These are phyloP conservation scores for Flaveria trinervia DNA, from an alignment of 129 eudicot genomes.

Conservation along the genomic window DNA sequence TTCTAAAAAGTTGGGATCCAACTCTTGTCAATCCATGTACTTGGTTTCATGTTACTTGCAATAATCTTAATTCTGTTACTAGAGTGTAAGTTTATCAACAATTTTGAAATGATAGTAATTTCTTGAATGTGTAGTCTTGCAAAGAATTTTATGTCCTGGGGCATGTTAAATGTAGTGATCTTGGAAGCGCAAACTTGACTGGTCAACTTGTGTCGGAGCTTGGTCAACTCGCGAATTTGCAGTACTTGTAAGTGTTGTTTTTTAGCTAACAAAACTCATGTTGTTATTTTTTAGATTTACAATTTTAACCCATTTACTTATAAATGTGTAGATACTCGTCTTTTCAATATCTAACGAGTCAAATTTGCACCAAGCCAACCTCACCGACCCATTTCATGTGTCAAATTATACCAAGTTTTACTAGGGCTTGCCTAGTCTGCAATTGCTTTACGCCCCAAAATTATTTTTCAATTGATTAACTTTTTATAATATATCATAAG, in stretches of 20 bases:
- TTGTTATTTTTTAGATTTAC: too few relatives aligned
- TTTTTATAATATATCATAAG: too few relatives aligned
- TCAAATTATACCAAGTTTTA: too few relatives aligned
- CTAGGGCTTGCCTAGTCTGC: too few relatives aligned
- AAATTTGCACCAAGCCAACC: too few relatives aligned
- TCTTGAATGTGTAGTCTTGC: not conserved
- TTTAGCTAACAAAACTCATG: not conserved
- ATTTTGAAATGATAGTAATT: not conserved
- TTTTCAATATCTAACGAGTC: too few relatives aligned
- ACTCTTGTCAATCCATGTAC: constrained; percentile 69
- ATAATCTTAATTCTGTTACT: constrained; percentile 48
- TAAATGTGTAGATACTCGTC: not conserved
- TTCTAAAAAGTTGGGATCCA: constrained; percentile 71
- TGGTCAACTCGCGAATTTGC: constrained; percentile 54
- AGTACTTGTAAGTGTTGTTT: constrained; percentile 61
- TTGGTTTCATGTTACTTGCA: constrained; percentile 74
- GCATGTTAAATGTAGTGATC: constrained; percentile 50
- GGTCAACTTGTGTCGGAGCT: constrained; percentile 64
- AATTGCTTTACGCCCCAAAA: too few relatives aligned
- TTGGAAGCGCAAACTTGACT: constrained; percentile 67
- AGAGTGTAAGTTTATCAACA: constrained; percentile 53
- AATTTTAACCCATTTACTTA: not conserved
- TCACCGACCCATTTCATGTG: too few relatives aligned
- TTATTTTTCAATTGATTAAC: too few relatives aligned
- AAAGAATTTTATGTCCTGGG: not conserved